These are phyloP conservation scores for Hypoxylon crocopeplum DNA, from an alignment of 495 filamentous ascomycete genomes.

Conservation along the genomic window DNA sequence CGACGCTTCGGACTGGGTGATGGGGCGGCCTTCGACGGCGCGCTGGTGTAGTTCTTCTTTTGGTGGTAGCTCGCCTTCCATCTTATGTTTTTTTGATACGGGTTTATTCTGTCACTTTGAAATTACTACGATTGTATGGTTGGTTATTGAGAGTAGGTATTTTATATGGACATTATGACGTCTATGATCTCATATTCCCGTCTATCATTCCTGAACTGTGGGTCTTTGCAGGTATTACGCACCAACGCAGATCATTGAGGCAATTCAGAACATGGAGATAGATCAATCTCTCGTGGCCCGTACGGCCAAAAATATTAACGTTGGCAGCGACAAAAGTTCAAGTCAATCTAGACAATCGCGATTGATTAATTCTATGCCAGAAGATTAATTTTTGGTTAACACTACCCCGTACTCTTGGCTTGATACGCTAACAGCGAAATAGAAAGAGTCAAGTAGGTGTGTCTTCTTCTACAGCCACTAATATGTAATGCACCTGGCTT, in stretches of 20 bases:
- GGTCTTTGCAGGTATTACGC: not conserved
- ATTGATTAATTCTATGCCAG: no score
- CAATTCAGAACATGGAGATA: not conserved
- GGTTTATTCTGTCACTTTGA: not conserved
- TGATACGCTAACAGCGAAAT: no score
- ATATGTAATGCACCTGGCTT: no score
- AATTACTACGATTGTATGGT: not conserved
- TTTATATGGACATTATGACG: not conserved
- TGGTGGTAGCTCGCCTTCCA: conserved; percentile 25
- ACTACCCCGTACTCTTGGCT: no score
- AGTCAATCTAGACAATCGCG: no score
- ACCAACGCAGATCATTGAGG: not conserved
- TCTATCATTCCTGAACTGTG: not conserved
- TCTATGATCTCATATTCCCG: conserved; percentile 14
- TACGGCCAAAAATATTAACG: no score
- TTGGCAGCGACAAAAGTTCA: no score
- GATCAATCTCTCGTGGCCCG: not conserved
- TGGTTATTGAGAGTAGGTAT: no score
- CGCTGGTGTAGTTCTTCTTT: conserved; percentile 34
- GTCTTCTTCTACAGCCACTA: no score
- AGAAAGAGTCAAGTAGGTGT: no score
- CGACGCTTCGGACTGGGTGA: conserved; percentile 33
- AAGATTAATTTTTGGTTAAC: no score
- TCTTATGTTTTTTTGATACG: not conserved
- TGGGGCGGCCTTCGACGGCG: conserved; percentile 30